Conservation (phyloP, 345 rosid species). For the Rhizophora apiculata region DNA sequence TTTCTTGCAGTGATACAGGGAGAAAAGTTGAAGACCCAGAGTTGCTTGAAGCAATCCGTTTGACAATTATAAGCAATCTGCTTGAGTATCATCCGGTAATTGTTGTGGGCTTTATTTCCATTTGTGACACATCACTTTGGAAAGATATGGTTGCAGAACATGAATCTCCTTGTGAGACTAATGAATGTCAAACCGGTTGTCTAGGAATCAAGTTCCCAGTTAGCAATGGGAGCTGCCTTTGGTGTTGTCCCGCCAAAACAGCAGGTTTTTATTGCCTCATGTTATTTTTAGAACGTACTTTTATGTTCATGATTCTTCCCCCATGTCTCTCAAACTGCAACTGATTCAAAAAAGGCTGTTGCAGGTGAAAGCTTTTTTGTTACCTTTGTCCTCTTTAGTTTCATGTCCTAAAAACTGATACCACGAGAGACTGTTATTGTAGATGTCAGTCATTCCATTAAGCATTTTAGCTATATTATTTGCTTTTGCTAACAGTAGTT, state of each 20-base stretch:
- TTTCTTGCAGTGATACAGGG: slow-evolving; percentile 68
- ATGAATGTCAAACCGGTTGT: slow-evolving; percentile 25
- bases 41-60: slow-evolving; percentile 91
- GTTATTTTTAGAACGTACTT: not conserved
- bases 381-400: too few species aligned
- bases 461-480: slow-evolving; percentile 1
- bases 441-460: slow-evolving; percentile 8
- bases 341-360: too few species aligned
- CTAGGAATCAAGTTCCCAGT: slow-evolving; percentile 95
- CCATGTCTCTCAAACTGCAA: too few species aligned
- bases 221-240: slow-evolving; percentile 94
- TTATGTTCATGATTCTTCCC: not conserved
- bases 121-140: slow-evolving; percentile 7
- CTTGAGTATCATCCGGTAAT: slow-evolving; percentile 92
- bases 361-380: too few species aligned
- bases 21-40: slow-evolving; percentile 95
- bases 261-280: slow-evolving; percentile 35
- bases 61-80: slow-evolving; percentile 86
- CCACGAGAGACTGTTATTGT: not conserved
- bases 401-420: not conserved
- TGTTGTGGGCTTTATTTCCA: slow-evolving; percentile 7
- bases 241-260: slow-evolving; percentile 75
- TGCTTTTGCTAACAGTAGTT: slow-evolving; percentile 17
- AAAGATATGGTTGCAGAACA: not conserved
- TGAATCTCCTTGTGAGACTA: slow-evolving; percentile 11